Percentiles rank a stretch among this genome's conserved stretches.
phyloP scores from a whole-genome alignment of 2,329 filamentous ascomycete species.

The Exophiala viscosa region DNA sequence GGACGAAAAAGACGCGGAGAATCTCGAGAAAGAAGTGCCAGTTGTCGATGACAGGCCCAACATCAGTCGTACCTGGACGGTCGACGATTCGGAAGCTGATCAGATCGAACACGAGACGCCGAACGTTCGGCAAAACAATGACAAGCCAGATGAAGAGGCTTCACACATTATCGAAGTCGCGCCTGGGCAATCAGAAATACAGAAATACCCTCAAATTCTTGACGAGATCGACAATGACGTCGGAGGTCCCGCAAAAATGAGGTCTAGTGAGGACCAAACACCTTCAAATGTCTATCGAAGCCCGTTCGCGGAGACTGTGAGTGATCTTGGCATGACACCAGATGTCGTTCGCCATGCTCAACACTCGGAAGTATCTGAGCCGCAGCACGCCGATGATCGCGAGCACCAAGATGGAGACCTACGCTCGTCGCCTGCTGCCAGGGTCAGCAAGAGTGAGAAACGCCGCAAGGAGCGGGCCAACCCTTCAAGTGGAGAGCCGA shows the following conservation, averaged over 20 bases:
- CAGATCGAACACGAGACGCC: slow-evolving; percentile 9
- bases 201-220: background rate
- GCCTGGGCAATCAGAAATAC: background rate
- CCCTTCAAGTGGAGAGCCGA: slow-evolving; percentile 2
- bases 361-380: slow-evolving; percentile 37
- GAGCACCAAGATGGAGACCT: background rate
- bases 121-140: background rate
- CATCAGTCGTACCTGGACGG: slow-evolving; percentile 18
- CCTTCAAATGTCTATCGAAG: slow-evolving; percentile 47
- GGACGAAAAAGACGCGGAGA: slow-evolving; percentile 18
- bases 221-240: background rate
- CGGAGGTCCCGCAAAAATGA: background rate
- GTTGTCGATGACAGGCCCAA: slow-evolving; percentile 17
- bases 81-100: slow-evolving; percentile 20
- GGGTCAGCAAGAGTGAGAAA: slow-evolving; percentile 18
- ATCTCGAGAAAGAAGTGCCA: slow-evolving; percentile 18
- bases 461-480: slow-evolving; percentile 22
- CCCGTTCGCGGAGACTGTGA: slow-evolving; percentile 50
- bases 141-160: background rate
- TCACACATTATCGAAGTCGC: background rate
- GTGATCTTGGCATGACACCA: slow-evolving; percentile 37
- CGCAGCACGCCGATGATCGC: background rate
- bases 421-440: background rate
- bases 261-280: background rate
- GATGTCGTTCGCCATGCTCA: slow-evolving; percentile 30